phyloP scores from a whole-genome alignment of 208 protist genomes.

The Crithidia fasciculata region DNA sequence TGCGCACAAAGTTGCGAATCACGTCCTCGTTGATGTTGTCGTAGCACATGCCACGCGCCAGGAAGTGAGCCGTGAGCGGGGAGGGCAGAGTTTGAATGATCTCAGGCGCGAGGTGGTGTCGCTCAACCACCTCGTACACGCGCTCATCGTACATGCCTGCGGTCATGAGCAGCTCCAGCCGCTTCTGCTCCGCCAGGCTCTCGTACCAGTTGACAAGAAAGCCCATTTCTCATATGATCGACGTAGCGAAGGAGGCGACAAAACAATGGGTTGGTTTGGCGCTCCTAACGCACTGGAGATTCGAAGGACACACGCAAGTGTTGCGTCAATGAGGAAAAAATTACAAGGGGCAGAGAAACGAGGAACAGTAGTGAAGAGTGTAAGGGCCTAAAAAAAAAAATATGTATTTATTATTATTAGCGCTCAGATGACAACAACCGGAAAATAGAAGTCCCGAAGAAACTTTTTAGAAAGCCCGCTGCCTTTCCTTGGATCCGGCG shows the following conservation, averaged over 20 bases:
- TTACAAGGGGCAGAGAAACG: too few species aligned
- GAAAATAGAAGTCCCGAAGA: too few species aligned
- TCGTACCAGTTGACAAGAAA: constrained; percentile 73
- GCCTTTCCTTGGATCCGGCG: too few species aligned
- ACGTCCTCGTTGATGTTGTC: constrained; percentile 76
- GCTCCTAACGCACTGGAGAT: too few species aligned
- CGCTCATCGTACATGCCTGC: constrained; percentile 89
- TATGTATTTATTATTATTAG: too few species aligned
- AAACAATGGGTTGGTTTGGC: too few species aligned
- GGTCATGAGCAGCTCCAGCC: constrained; percentile 58
- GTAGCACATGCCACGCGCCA: constrained; percentile 87
- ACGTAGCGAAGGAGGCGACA: too few species aligned
- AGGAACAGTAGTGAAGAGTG: too few species aligned
- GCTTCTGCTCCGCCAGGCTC: constrained; percentile 60
- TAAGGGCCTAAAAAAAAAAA: too few species aligned
- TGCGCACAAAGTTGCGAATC: constrained; percentile 78
- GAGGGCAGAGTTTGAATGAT: constrained; percentile 70
- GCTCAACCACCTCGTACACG: constrained; percentile 88
- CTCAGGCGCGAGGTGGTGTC: constrained; percentile 56
- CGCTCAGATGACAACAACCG: too few species aligned
- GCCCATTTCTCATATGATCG: constrained; percentile 44
- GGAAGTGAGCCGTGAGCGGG: constrained; percentile 66
- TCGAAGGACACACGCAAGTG: too few species aligned
- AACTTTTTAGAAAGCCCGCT: too few species aligned
- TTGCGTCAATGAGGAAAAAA: not conserved